Conservation (phyloP, 352 stramenopile genomes). For the Phytopythium delawarense region DNA sequence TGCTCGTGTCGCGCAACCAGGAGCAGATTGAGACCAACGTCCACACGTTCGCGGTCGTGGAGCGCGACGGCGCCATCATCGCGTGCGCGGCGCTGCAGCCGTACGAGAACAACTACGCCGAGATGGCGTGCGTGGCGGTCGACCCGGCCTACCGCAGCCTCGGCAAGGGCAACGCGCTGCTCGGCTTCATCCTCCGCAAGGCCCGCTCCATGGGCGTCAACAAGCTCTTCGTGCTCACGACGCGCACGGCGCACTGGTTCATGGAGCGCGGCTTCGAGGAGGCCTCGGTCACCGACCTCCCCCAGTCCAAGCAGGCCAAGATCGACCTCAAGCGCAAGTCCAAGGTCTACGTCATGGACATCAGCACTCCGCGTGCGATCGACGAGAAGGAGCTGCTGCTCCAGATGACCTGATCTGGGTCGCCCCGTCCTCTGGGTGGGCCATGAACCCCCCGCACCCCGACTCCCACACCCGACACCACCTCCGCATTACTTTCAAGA, state of each 20-base stretch:
- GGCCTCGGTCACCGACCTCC: constrained; percentile 86
- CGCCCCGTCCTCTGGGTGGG: neutral
- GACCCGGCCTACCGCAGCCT: constrained; percentile 83
- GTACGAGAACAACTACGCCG: constrained; percentile 88
- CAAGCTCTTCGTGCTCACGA: constrained; percentile 97
- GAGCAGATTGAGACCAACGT: constrained; percentile 89
- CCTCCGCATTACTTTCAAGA: neutral
- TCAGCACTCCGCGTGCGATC: constrained; percentile 73
- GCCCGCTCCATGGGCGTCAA: constrained; percentile 78
- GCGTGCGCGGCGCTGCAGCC: constrained; percentile 85
- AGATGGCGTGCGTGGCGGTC: constrained; percentile 90
- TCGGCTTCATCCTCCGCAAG: constrained; percentile 90
- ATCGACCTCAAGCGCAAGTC: constrained; percentile 82
- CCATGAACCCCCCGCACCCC: neutral
- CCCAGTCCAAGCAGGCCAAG: constrained; percentile 67
- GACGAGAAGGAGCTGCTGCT: constrained; percentile 84
- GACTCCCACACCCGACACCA: constrained; percentile 11
- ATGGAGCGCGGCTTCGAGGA: constrained; percentile 95
- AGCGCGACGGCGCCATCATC: constrained; percentile 88
- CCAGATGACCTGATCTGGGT: constrained; percentile 32
- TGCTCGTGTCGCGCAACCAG: constrained; percentile 84
- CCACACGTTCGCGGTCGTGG: constrained; percentile 84
- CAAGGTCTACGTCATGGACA: constrained; percentile 89
- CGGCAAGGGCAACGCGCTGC: constrained; percentile 87
- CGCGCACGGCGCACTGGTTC: constrained; percentile 98